These are phyloP conservation scores for Blastocystis sp. DNA, from an alignment of 352 stramenopile species.

Conservation along the genomic window DNA sequence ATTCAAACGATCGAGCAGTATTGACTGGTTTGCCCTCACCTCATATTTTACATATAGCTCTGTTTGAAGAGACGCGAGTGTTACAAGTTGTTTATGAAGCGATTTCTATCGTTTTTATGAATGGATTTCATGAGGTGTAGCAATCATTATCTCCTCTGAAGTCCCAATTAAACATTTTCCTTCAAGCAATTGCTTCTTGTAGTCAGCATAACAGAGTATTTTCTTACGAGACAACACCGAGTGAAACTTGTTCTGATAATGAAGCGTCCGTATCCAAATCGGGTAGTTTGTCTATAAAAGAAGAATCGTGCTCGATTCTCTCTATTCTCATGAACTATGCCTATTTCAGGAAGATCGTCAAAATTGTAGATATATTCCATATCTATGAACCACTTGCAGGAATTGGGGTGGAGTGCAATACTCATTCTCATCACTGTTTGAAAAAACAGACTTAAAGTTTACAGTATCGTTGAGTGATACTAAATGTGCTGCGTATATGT, in stretches of 20 bases:
- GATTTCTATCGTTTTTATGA: neutral
- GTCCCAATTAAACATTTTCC: slow-evolving; percentile 18
- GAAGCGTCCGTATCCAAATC: neutral
- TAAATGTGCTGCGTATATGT: neutral
- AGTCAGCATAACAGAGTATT: neutral
- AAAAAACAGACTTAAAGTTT: neutral
- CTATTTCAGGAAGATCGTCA: neutral
- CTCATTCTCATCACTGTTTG: neutral
- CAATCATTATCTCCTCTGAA: slow-evolving; percentile 1
- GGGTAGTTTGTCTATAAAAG: too few species aligned
- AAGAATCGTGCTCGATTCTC: neutral
- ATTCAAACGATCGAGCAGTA: neutral
- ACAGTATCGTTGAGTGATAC: too few species aligned
- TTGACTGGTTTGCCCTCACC: neutral
- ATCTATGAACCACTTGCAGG: slow-evolving; percentile 12
- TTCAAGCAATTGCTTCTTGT: slow-evolving; percentile 19
- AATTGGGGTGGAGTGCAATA: neutral
- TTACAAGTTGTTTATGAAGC: neutral
- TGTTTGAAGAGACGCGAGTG: neutral
- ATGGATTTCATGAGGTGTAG: neutral
- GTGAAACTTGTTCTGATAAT: neutral
- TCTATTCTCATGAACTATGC: neutral
- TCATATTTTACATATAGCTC: neutral
- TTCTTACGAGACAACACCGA: too few species aligned
- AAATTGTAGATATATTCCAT: slow-evolving; percentile 33